These are phyloP conservation scores for Centrapalus pauciflorus DNA, from an alignment of 129 eudicot species.

Conservation along the genomic window DNA sequence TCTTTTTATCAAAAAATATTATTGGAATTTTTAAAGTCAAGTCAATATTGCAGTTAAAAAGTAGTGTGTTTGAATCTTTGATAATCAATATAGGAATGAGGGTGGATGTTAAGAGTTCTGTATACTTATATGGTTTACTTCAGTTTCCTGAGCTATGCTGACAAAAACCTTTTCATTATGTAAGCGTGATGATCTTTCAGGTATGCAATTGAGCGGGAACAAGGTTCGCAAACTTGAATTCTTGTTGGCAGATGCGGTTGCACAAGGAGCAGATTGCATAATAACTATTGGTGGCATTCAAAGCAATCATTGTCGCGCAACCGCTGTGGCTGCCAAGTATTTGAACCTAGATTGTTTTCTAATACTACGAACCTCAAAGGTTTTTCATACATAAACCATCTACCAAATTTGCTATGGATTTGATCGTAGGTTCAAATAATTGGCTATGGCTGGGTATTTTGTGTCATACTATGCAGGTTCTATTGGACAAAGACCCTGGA, in stretches of 20 bases:
- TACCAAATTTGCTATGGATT: neutral
- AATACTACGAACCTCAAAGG: constrained; percentile 95
- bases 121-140: neutral
- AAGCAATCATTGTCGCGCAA: constrained; percentile 98
- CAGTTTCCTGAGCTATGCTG: constrained; percentile 5
- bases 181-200: constrained; percentile 99
- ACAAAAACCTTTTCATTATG: constrained; percentile 22
- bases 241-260: constrained; percentile 93
- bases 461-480: constrained; percentile 40
- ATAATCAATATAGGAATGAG: neutral
- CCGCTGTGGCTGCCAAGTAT: constrained; percentile 98
- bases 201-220: constrained; percentile 99
- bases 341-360: constrained; percentile 85
- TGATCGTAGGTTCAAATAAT: neutral
- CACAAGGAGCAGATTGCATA: constrained; percentile 89
- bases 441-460: neutral
- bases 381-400: constrained; percentile 18
- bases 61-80: neutral
- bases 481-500: constrained; percentile 90
- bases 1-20: neutral
- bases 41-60: neutral
- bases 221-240: constrained; percentile 96
- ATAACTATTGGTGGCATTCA: constrained; percentile 96
- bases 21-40: neutral
- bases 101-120: neutral